Conservation (phyloP, 129 eudicot genomes). For the Chrysanthemum seticuspe region DNA sequence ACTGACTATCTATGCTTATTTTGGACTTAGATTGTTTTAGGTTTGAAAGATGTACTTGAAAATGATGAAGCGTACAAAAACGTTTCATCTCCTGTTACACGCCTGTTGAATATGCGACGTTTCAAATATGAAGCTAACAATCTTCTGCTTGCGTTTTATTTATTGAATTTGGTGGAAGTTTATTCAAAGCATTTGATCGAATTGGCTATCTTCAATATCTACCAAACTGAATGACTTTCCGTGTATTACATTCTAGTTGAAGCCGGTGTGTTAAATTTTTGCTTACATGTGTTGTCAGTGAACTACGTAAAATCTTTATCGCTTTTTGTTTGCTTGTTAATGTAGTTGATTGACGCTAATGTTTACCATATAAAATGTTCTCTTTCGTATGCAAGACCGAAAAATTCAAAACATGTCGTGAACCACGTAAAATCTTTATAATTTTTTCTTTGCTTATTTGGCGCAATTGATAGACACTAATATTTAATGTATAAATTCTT, state of each 20-base stretch:
- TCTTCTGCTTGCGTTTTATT: neutral
- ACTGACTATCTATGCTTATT: neutral
- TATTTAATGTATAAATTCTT: neutral
- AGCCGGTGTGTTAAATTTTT: neutral
- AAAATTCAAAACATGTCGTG: neutral
- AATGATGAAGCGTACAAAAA: slow-evolving; percentile 19
- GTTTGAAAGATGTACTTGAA: slow-evolving; percentile 9
- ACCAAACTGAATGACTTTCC: neutral
- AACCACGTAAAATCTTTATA: neutral
- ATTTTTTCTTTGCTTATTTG: neutral
- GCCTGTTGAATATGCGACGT: neutral
- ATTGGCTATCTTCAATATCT: neutral
- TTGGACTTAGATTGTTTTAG: slow-evolving; percentile 15
- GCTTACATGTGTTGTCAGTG: slow-evolving; percentile 5
- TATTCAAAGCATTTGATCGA: neutral
- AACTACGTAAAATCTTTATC: slow-evolving; percentile 1
- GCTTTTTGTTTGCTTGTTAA: neutral
- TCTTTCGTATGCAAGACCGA: neutral
- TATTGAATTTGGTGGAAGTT: neutral
- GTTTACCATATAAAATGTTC: neutral
- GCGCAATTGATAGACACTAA: neutral
- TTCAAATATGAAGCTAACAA: slow-evolving; percentile 1
- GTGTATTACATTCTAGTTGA: neutral
- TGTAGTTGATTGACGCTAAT: slow-evolving; percentile 14
- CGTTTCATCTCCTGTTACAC: slow-evolving; percentile 16